phyloP scores from a whole-genome alignment of 495 filamentous ascomycete species.

The Trichoderma orchidacearum region DNA sequence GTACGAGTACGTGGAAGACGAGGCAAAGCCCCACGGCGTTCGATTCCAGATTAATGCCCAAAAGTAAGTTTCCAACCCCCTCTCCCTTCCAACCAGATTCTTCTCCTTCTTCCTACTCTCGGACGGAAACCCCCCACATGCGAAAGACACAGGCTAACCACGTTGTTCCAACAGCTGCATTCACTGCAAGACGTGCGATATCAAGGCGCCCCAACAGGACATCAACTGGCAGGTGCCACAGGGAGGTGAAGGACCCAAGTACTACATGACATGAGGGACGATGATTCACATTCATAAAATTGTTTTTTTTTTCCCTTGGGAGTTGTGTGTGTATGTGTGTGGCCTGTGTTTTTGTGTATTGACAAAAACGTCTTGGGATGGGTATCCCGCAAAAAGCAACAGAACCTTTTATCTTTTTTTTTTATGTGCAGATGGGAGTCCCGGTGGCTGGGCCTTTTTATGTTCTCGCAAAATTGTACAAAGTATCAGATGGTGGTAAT shows the following conservation, averaged over 20 bases:
- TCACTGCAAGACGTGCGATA: slow-evolving; percentile 99
- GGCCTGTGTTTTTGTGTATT: background rate
- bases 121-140: no score
- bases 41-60: slow-evolving; percentile 96
- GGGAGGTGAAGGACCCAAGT: slow-evolving; percentile 94
- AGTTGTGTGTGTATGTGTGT: background rate
- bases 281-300: background rate
- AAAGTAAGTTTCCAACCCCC: slow-evolving; percentile 53
- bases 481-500: no score
- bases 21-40: slow-evolving; percentile 66
- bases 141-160: background rate
- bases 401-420: no score
- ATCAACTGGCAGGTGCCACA: slow-evolving; percentile 96
- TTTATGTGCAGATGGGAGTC: no score
- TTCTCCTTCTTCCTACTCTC: slow-evolving; percentile 1
- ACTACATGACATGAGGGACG: slow-evolving; percentile 63
- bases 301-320: no score
- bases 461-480: no score
- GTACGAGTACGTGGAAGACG: slow-evolving; percentile 96
- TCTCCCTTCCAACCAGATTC: no score
- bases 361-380: background rate
- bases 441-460: background rate
- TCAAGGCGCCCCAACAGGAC: slow-evolving; percentile 91
- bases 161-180: slow-evolving; percentile 53
- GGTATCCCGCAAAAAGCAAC: no score